Evolutionary conservation across 768 basidiomycete genomes (phyloP), one percentile per base, ranked within the genome.

Genomic region (Xerocomellus dryophilus): DNA sequence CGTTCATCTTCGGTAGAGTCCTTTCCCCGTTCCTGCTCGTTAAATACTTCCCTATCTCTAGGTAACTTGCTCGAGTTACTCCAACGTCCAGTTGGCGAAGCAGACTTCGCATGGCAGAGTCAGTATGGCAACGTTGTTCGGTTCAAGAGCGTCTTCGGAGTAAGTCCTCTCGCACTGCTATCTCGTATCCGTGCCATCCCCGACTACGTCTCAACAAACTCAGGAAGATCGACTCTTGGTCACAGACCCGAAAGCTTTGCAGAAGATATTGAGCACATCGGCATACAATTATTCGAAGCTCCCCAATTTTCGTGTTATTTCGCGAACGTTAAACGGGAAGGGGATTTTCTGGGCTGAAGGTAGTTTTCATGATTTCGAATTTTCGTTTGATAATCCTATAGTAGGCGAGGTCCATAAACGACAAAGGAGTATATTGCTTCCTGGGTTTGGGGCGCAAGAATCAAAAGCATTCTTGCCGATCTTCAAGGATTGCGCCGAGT

Each of bases 381-480:
- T 11, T 4, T 23, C 71, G 68, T 34, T 46, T 38, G 40, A 25
- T 41, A 11, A 64, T n/a, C 17, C 4, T 31, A 23, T 41, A n/a
- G 20, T 34, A 69, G 68, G 74, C 3, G 65, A 74, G 23, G 74
- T 67, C 23, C 82, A 84, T 53, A 78, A 70, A 57, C 73, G 82
- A 47, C 81, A 83, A 45, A 68, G 79, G 52, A 79, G 71, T 56
- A 71, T 81, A 15, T 75, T 82, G 75, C 68, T 79, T 42, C 81
- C 81, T 2, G 82, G 79, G 4, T 83, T 83, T 55, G 78, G 81
- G 53, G 72, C 64, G 7, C 74, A 75, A 1, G 78, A 82, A 53
- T 73, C 74, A n/a, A 79, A 74, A 45, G 72, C 77, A 4, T 80
- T 79, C 54, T 69, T 82, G 5, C 71, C 75, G 12, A 72, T 82